These are phyloP conservation scores for Nigrospora osmanthi DNA, from an alignment of 2,329 filamentous ascomycete species.

Conservation along the genomic window DNA sequence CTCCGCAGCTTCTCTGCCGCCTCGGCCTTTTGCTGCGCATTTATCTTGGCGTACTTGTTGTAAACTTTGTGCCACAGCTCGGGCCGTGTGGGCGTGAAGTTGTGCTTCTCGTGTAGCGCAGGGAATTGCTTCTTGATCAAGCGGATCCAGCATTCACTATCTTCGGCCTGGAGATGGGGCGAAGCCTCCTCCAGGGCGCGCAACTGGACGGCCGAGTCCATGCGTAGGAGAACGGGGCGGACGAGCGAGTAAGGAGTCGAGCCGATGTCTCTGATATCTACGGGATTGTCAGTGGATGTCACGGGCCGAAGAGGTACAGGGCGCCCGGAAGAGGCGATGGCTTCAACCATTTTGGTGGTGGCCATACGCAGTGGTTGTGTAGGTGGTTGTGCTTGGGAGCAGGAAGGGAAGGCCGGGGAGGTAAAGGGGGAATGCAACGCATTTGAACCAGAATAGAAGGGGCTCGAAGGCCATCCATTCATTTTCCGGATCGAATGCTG, in stretches of 20 bases:
- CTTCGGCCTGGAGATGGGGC: constrained; percentile 65
- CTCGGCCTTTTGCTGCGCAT: constrained; percentile 45
- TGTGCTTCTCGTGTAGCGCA: constrained; percentile 50
- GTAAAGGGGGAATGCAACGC: too few species aligned
- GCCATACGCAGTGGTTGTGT: too few species aligned
- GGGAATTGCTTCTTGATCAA: constrained; percentile 76
- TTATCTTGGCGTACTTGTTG: constrained; percentile 54
- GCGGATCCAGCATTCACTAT: constrained; percentile 66
- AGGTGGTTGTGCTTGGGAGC: too few species aligned
- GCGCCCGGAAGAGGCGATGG: too few species aligned
- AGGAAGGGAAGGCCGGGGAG: too few species aligned
- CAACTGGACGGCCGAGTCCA: constrained; percentile 70
- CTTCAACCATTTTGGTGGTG: too few species aligned
- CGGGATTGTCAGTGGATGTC: constrained; percentile 5
- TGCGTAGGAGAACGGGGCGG: constrained; percentile 58
- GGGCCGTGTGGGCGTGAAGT: constrained; percentile 57
- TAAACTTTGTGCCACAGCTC: constrained; percentile 75
- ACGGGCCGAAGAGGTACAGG: background rate
- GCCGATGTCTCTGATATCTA: constrained; percentile 60
- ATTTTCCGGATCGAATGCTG: too few species aligned
- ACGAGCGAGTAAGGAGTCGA: constrained; percentile 61
- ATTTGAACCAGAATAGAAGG: too few species aligned
- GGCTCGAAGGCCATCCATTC: too few species aligned
- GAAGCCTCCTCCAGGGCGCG: constrained; percentile 66
- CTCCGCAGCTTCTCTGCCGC: constrained; percentile 51